Evolutionary conservation across 2,329 filamentous ascomycete species (phyloP).

Genomic region (Thielaviopsis euricoi): DNA sequence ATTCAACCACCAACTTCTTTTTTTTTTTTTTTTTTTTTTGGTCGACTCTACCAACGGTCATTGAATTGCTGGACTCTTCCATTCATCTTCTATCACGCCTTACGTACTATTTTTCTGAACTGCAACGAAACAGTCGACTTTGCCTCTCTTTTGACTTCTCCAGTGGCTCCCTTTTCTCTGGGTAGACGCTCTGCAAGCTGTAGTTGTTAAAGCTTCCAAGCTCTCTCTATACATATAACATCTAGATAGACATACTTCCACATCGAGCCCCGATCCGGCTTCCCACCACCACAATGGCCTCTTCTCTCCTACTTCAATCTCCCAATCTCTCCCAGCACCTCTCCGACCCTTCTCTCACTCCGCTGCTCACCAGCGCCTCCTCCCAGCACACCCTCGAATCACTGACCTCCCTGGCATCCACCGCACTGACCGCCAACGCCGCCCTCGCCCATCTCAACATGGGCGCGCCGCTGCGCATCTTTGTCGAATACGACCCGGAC

Average conservation of each 20-base stretch:
- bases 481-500: slow-evolving; percentile 29
- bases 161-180: no score
- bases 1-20: not conserved
- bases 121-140: no score
- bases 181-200: no score
- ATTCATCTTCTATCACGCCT: no score
- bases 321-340: slow-evolving; percentile 30
- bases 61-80: not conserved
- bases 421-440: slow-evolving; percentile 36
- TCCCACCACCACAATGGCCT: slow-evolving; percentile 1
- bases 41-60: not conserved
- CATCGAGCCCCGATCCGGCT: not conserved
- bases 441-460: slow-evolving; percentile 35
- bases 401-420: slow-evolving; percentile 35
- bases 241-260: not conserved
- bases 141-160: no score
- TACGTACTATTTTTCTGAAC: no score
- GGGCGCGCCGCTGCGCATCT: slow-evolving; percentile 37
- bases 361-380: slow-evolving; percentile 37
- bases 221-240: not conserved
- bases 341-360: slow-evolving; percentile 38
- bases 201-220: no score
- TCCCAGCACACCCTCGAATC: slow-evolving; percentile 28
- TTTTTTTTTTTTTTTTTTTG: not conserved
- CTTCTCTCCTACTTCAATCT: slow-evolving; percentile 5